phyloP scores from a whole-genome alignment of 2,329 filamentous ascomycete genomes.

The Gyromitra esculenta region DNA sequence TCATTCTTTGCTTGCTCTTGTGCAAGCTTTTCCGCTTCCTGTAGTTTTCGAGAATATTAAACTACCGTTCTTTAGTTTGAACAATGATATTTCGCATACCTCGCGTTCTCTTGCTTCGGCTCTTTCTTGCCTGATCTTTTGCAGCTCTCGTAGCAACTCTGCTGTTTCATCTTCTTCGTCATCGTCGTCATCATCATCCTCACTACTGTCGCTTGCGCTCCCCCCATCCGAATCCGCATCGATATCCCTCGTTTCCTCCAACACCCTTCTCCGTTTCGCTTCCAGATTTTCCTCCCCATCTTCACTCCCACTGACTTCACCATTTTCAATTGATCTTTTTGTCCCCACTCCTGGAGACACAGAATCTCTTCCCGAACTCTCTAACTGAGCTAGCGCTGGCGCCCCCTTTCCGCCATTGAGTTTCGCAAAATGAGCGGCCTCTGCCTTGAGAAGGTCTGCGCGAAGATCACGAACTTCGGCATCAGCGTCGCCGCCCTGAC shows the following conservation, averaged over 20 bases:
- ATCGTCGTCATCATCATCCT: slow-evolving; percentile 68
- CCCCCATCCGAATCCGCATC: slow-evolving; percentile 80
- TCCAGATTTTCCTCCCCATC: slow-evolving; percentile 72
- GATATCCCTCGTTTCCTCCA: slow-evolving; percentile 87
- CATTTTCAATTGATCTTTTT: slow-evolving; percentile 57
- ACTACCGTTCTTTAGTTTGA: slow-evolving; percentile 4
- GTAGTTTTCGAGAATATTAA: slow-evolving; percentile 38
- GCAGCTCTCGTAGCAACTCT: slow-evolving; percentile 88
- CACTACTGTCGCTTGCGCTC: slow-evolving; percentile 68
- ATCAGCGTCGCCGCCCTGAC: slow-evolving; percentile 86
- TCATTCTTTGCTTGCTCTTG: slow-evolving; percentile 85
- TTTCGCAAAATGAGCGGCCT: slow-evolving; percentile 87
- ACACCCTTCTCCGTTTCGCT: slow-evolving; percentile 82
- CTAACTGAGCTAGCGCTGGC: slow-evolving; percentile 50
- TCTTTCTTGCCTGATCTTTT: slow-evolving; percentile 89
- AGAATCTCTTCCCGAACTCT: slow-evolving; percentile 27
- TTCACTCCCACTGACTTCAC: slow-evolving; percentile 61
- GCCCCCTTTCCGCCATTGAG: slow-evolving; percentile 69
- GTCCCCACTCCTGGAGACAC: slow-evolving; percentile 54
- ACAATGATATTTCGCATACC: slow-evolving; percentile 59
- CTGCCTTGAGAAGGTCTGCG: slow-evolving; percentile 87
- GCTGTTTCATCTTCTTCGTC: slow-evolving; percentile 85
- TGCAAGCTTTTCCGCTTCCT: slow-evolving; percentile 82
- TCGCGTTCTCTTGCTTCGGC: slow-evolving; percentile 82
- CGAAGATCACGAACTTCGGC: slow-evolving; percentile 77